A percentile compares a stretch with the other conserved stretches of the same genome.
phyloP scores from a whole-genome alignment of 345 rosid species.

The Fremontodendron californicum region DNA sequence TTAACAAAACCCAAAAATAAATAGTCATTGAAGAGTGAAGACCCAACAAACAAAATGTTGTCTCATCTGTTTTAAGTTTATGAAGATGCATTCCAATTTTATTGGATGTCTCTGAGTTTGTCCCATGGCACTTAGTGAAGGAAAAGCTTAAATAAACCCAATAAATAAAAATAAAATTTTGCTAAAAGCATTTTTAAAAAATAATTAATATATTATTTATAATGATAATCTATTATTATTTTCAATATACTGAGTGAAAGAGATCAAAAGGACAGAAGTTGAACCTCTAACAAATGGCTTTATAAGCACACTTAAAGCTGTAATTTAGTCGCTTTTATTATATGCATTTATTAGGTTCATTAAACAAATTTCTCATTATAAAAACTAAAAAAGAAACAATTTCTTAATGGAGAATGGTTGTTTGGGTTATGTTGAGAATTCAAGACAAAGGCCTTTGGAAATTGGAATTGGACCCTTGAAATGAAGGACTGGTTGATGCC shows the following conservation, averaged over 20 bases:
- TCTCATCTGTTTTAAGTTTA: neutral
- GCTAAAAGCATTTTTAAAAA: too few species aligned
- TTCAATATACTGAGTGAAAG: too few species aligned
- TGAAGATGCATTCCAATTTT: neutral
- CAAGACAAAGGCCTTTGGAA: neutral
- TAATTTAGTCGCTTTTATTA: too few species aligned
- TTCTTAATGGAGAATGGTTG: neutral
- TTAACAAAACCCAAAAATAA: neutral
- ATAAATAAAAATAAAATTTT: too few species aligned
- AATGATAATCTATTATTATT: too few species aligned
- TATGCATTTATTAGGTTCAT: neutral
- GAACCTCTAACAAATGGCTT: too few species aligned
- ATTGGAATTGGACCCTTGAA: too few species aligned
- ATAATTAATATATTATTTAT: too few species aligned
- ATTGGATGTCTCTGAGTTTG: neutral
- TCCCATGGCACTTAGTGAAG: neutral
- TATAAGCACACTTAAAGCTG: too few species aligned
- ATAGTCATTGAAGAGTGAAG: neutral
- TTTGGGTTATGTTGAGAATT: neutral
- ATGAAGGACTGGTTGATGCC: neutral
- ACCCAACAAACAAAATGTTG: neutral
- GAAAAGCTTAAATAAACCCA: too few species aligned
- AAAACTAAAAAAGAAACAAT: too few species aligned
- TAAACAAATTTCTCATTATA: neutral
- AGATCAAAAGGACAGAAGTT: too few species aligned